phyloP scores from a whole-genome alignment of 2,329 filamentous ascomycete genomes.

The Sodiomyces alkalinus region DNA sequence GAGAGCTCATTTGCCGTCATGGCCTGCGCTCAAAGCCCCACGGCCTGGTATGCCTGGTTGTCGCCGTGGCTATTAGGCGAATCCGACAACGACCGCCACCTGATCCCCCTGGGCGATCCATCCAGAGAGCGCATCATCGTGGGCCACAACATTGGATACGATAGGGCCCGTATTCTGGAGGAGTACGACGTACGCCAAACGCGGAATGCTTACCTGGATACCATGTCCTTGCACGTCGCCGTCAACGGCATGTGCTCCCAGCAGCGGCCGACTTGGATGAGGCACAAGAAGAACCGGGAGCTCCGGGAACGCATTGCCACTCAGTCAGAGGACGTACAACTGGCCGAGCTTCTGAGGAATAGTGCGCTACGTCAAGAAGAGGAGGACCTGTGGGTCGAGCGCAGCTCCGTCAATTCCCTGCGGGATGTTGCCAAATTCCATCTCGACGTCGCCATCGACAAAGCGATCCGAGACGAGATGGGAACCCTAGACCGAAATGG shows the following conservation, averaged over 20 bases:
- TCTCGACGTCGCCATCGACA: slow-evolving; percentile 81
- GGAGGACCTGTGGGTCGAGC: slow-evolving; percentile 87
- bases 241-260: slow-evolving; percentile 98
- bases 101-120: slow-evolving; percentile 77
- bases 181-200: slow-evolving; percentile 79
- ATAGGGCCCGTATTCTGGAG: slow-evolving; percentile 73
- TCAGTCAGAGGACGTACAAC: slow-evolving; percentile 53
- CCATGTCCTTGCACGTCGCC: slow-evolving; percentile 95
- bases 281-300: slow-evolving; percentile 81
- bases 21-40: slow-evolving; percentile 83
- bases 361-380: slow-evolving; percentile 62
- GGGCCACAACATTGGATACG: slow-evolving; percentile 92
- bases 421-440: slow-evolving; percentile 95
- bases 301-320: slow-evolving; percentile 63
- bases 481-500: slow-evolving; percentile 62
- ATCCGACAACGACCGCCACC: slow-evolving; percentile 58
- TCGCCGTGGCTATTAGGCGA: slow-evolving; percentile 90
- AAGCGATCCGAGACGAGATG: slow-evolving; percentile 74
- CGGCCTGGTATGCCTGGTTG: slow-evolving; percentile 92
- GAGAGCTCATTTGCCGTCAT: slow-evolving; percentile 86
- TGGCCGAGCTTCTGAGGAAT: slow-evolving; percentile 55
- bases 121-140: slow-evolving; percentile 61
- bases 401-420: slow-evolving; percentile 89
- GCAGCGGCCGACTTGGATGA: slow-evolving; percentile 95
- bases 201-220: slow-evolving; percentile 79